Evolutionary conservation across 169 alveolate species (phyloP).

Genomic region (Theileria equi): DNA sequence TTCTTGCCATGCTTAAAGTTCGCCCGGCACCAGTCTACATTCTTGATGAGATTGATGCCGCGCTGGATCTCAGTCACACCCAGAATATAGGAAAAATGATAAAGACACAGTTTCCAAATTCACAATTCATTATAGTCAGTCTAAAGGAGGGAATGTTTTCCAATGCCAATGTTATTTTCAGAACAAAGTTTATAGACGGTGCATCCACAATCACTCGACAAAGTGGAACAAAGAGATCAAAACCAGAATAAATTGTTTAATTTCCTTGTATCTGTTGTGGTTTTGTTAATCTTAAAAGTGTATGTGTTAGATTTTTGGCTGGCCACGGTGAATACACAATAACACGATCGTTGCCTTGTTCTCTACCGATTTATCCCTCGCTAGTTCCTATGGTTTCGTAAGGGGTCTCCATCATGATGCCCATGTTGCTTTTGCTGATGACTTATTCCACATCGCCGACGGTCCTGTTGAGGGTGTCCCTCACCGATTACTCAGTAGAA

Average conservation of each 20-base stretch:
- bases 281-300: too few species aligned
- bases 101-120: constrained; percentile 92
- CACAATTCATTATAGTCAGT: constrained; percentile 95
- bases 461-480: too few species aligned
- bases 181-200: constrained; percentile 90
- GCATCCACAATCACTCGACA: constrained; percentile 77
- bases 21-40: constrained; percentile 99
- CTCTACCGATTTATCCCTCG: too few species aligned
- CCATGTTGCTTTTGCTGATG: too few species aligned
- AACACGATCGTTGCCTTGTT: too few species aligned
- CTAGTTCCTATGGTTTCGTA: too few species aligned
- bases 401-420: too few species aligned
- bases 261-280: too few species aligned
- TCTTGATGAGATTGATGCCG: constrained; percentile 99
- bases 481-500: too few species aligned
- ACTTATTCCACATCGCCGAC: too few species aligned
- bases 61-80: constrained; percentile 97
- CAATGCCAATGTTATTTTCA: constrained; percentile 96
- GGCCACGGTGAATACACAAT: too few species aligned
- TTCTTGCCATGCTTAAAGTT: constrained; percentile 92
- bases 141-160: constrained; percentile 97
- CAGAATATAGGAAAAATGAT: constrained; percentile 97
- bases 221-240: constrained; percentile 33
- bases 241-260: background rate
- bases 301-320: too few species aligned